A percentile compares a stretch with the other conserved stretches of the same genome.
phyloP scores from a whole-genome alignment of 208 protist species.

The Crithidia expoeki region DNA sequence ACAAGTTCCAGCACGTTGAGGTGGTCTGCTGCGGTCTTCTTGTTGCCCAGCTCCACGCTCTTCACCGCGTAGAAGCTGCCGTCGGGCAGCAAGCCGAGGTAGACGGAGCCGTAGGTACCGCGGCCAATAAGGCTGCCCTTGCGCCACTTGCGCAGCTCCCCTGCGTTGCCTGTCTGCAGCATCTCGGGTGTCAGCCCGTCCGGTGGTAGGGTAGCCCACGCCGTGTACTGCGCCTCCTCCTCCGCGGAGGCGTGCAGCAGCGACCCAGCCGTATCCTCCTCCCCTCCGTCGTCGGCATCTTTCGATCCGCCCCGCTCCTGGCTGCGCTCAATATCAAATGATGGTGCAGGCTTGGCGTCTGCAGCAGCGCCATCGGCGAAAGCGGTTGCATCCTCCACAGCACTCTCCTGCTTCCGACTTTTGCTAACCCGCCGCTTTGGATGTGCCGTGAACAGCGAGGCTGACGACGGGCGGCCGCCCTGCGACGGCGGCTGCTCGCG shows the following conservation, averaged over 20 bases:
- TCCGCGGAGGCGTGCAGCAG: constrained; percentile 63
- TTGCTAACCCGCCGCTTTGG: background rate
- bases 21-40: constrained; percentile 35
- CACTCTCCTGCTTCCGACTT: background rate
- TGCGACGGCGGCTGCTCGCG: constrained; percentile 11
- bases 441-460: background rate
- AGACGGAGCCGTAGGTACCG: constrained; percentile 92
- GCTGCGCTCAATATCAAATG: no score
- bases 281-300: constrained; percentile 25
- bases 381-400: constrained; percentile 1
- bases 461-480: constrained; percentile 5
- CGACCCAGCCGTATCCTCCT: constrained; percentile 45
- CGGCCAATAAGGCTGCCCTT: constrained; percentile 85
- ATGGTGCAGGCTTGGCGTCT: constrained; percentile 7
- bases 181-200: constrained; percentile 86
- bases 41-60: constrained; percentile 73
- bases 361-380: background rate
- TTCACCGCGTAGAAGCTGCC: constrained; percentile 91
- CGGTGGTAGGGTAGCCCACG: constrained; percentile 65
- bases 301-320: no score
- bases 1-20: constrained; percentile 83
- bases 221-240: constrained; percentile 82
- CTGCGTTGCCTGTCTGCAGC: constrained; percentile 82
- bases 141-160: constrained; percentile 69
- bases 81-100: constrained; percentile 81